phyloP scores from a whole-genome alignment of 371 early-diverging fungal genomes.

The Saksenaea oblongispora region DNA sequence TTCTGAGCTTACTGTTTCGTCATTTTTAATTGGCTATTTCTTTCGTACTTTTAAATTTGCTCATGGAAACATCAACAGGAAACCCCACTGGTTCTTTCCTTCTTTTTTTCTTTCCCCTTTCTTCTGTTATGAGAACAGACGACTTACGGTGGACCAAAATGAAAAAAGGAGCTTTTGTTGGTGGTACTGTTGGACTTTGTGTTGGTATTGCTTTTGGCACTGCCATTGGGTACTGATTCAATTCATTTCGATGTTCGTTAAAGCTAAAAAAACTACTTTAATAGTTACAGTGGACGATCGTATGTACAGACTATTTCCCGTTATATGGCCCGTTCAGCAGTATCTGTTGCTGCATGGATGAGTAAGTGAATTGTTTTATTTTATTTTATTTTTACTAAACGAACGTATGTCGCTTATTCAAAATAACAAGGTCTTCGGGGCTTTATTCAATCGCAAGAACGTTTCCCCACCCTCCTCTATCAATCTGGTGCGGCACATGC shows the following conservation, averaged over 20 bases:
- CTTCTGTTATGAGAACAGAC: constrained; percentile 9
- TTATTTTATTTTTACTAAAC: not conserved
- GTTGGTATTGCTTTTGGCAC: constrained; percentile 19
- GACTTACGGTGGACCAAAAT: constrained; percentile 8
- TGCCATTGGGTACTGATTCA: constrained; percentile 15
- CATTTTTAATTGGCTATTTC: not conserved
- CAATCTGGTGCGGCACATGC: constrained; percentile 20
- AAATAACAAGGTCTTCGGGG: constrained; percentile 15
- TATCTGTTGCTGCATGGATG: constrained; percentile 27
- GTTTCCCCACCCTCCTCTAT: constrained; percentile 20
- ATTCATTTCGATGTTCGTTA: not conserved
- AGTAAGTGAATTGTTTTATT: constrained; percentile 15
- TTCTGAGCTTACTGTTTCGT: too few relatives aligned
- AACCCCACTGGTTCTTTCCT: constrained; percentile 1
- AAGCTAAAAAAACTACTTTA: not conserved
- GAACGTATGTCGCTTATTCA: too few relatives aligned
- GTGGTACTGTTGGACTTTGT: constrained; percentile 23
- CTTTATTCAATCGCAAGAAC: constrained; percentile 15
- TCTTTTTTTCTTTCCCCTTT: not conserved
- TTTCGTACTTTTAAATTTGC: not conserved
- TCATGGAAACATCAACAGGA: too few relatives aligned
- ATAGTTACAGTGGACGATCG: constrained; percentile 11
- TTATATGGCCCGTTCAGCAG: constrained; percentile 24
- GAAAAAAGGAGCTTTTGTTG: constrained; percentile 10
- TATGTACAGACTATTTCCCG: constrained; percentile 16